Conservation (phyloP, 2,329 filamentous ascomycete genomes). For the Penicillium frequentans region DNA sequence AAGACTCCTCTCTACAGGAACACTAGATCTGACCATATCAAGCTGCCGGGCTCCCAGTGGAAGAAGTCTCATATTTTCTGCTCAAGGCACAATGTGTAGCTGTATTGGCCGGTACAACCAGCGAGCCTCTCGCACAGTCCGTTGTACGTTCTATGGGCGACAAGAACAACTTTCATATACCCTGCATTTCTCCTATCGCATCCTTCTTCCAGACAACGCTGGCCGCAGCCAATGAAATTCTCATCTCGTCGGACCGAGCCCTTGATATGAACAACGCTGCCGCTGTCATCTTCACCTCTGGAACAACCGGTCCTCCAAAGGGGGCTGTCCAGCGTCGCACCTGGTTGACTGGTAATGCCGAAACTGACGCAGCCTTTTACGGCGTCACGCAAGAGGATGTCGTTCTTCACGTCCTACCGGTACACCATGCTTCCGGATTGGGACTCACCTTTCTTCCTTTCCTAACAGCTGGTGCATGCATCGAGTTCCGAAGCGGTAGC, state of each 20-base stretch:
- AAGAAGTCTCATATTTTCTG: slow-evolving; percentile 36
- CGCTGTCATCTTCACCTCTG: slow-evolving; percentile 40
- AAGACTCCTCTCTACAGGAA: background rate
- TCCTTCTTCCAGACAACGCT: slow-evolving; percentile 16
- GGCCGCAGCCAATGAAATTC: slow-evolving; percentile 15
- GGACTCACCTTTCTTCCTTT: slow-evolving; percentile 46
- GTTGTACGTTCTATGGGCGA: slow-evolving; percentile 16
- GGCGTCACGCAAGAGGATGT: slow-evolving; percentile 30
- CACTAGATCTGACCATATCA: slow-evolving; percentile 1
- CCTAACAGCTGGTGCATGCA: slow-evolving; percentile 45
- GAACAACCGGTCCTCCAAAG: slow-evolving; percentile 38
- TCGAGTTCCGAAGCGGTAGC: slow-evolving; percentile 46
- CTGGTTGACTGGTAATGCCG: slow-evolving; percentile 27
- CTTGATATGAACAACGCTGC: slow-evolving; percentile 32
- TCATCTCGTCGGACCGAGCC: slow-evolving; percentile 30
- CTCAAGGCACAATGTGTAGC: slow-evolving; percentile 19
- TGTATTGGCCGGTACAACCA: slow-evolving; percentile 11
- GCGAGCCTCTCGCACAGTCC: slow-evolving; percentile 13
- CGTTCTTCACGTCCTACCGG: slow-evolving; percentile 47
- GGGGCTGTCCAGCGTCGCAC: slow-evolving; percentile 41
- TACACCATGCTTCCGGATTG: slow-evolving; percentile 50
- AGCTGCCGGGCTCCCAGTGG: slow-evolving; percentile 27
- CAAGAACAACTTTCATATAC: slow-evolving; percentile 11
- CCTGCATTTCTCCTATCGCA: slow-evolving; percentile 25
- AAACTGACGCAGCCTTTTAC: slow-evolving; percentile 38